These are phyloP conservation scores for Hanseniaspora pseudoguilliermondii DNA, from an alignment of 805 yeast species.

Conservation along the genomic window DNA sequence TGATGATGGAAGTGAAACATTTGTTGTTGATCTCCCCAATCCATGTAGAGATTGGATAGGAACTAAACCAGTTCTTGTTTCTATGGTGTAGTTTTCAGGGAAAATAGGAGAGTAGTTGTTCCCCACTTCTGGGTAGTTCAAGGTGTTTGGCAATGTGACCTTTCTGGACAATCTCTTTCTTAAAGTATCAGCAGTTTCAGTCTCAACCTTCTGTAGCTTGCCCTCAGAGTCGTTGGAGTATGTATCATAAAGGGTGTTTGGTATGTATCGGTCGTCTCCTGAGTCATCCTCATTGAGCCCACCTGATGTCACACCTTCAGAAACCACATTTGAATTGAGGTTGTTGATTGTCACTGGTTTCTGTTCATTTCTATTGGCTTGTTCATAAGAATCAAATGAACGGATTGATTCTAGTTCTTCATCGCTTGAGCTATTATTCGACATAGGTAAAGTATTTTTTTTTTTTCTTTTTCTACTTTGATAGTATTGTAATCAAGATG, in stretches of 20 bases:
- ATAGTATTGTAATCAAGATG: not conserved
- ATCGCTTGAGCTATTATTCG: not conserved
- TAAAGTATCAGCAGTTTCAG: slow-evolving; percentile 66
- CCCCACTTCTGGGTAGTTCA: slow-evolving; percentile 33
- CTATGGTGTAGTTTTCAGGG: slow-evolving; percentile 86
- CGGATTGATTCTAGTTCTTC: slow-evolving; percentile 11
- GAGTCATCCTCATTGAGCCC: not conserved
- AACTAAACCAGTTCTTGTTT: slow-evolving; percentile 79
- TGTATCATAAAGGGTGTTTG: slow-evolving; percentile 27
- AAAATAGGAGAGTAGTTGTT: slow-evolving; percentile 43
- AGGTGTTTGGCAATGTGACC: slow-evolving; percentile 43
- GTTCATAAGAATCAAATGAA: slow-evolving; percentile 15
- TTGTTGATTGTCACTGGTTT: not conserved
- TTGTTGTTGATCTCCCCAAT: slow-evolving; percentile 38
- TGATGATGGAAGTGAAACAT: not conserved
- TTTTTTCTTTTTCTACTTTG: too few relatives aligned
- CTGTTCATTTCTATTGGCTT: slow-evolving; percentile 14
- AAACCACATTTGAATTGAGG: not conserved
- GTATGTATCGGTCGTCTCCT: not conserved
- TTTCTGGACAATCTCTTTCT: slow-evolving; percentile 48
- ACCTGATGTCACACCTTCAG: not conserved
- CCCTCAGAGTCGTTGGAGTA: slow-evolving; percentile 21
- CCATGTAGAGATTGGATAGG: slow-evolving; percentile 60
- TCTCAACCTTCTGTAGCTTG: slow-evolving; percentile 18
- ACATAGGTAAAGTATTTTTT: not conserved